A percentile compares a stretch with the other conserved stretches of the same genome.
Evolutionary conservation across 1,284 basidiomycete species (phyloP).

Genomic region (Singerocomus rubriflavus): DNA sequence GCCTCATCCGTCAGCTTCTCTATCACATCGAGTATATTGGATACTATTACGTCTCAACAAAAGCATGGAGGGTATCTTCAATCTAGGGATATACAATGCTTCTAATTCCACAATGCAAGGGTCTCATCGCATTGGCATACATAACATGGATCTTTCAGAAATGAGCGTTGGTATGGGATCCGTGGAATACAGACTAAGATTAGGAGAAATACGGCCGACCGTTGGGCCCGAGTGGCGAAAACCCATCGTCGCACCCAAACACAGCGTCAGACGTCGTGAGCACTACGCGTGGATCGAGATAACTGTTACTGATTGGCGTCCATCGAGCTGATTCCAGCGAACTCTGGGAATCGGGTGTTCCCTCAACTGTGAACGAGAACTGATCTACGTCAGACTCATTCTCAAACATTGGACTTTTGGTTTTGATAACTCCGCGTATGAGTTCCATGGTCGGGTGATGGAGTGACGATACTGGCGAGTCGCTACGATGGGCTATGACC

Average conservation of each 20-base stretch:
- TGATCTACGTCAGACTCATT: constrained; percentile 24
- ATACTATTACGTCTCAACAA: neutral
- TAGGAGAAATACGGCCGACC: constrained; percentile 22
- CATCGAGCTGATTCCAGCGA: constrained; percentile 21
- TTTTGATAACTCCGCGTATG: constrained; percentile 15
- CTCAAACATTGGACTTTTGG: constrained; percentile 22
- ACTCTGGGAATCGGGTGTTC: constrained; percentile 12
- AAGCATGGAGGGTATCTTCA: constrained; percentile 23
- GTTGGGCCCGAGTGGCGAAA: constrained; percentile 19
- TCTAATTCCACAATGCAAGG: constrained; percentile 16
- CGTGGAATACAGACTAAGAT: neutral
- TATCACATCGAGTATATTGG: neutral
- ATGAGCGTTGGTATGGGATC: neutral
- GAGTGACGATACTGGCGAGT: constrained; percentile 25
- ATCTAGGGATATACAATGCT: constrained; percentile 27
- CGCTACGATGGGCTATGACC: constrained; percentile 21
- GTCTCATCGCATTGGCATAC: constrained; percentile 12
- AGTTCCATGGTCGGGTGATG: constrained; percentile 4
- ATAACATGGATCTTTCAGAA: neutral
- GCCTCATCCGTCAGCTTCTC: neutral
- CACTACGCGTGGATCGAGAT: constrained; percentile 30
- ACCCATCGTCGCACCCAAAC: constrained; percentile 23
- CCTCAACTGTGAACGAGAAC: constrained; percentile 27
- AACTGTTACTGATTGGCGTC: constrained; percentile 24
- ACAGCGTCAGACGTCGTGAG: constrained; percentile 22